Conservation (phyloP, 495 filamentous ascomycete species). For the Penicillium canescens region DNA sequence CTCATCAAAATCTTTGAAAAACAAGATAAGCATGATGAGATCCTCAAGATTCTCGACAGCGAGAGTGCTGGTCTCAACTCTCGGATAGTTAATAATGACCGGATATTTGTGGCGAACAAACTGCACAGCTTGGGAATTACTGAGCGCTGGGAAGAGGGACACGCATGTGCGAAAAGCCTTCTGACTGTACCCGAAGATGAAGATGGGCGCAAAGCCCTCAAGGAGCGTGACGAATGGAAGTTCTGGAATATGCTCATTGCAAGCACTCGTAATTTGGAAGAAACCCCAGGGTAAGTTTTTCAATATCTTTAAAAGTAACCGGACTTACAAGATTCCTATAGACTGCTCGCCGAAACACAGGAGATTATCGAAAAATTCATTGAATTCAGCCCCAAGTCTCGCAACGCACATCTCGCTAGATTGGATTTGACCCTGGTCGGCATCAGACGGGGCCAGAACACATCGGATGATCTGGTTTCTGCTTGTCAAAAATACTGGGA, state of each 20-base stretch:
- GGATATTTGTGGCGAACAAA: conserved; percentile 48
- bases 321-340: conserved; percentile 20
- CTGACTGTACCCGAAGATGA: conserved; percentile 37
- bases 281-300: conserved; percentile 35
- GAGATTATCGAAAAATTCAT: conserved; percentile 38
- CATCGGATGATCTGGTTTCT: conserved; percentile 36
- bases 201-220: conserved; percentile 33
- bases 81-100: conserved; percentile 52
- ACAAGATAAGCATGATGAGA: conserved; percentile 46
- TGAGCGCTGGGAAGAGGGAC: conserved; percentile 47
- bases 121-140: conserved; percentile 43
- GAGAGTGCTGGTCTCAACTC: conserved; percentile 51
- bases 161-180: conserved; percentile 41
- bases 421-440: conserved; percentile 29
- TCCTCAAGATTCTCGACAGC: conserved; percentile 51
- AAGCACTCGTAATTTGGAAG: conserved; percentile 24
- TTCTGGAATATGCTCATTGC: conserved; percentile 51
- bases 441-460: conserved; percentile 31
- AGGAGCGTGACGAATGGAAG: conserved; percentile 57
- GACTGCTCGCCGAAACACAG: conserved; percentile 29
- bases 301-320: neutral
- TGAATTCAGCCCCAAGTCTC: conserved; percentile 39
- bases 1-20: conserved; percentile 53
- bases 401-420: conserved; percentile 49
- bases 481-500: conserved; percentile 52